Evolutionary conservation across 1,139 yeast genomes (phyloP), one percentile per base, ranked within the genome.

Genomic region (Yamadazyma sp.): DNA sequence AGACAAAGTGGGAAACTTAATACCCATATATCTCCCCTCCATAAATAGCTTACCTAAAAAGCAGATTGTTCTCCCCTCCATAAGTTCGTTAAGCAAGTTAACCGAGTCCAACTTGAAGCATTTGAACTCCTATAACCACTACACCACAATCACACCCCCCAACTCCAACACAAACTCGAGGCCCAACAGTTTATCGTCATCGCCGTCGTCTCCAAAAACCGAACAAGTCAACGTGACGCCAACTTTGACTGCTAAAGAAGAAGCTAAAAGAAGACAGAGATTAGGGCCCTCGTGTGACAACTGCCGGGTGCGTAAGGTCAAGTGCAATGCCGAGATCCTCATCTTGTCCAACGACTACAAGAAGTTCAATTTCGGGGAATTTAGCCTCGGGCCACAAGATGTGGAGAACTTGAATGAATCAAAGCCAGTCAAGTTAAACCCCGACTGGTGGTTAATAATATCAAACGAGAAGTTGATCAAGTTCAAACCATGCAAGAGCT

Each of bases 281-380:
- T 67, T 78, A 16, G 90, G 92, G 0, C 90, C 90, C 8, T 78
- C 86, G 34, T 84, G 92, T 59, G 90, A 84, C 56, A 65, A 76
- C 31, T 84, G 92, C 56, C 67, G 89, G 37, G 56, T 75, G n/a
- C 71, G 87, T 44, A 84, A 84, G 58, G 85, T 82, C 43, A 84
- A 82, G 58, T 84, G 92, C 60, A 81, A 83, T 53, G 87, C 90
- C 2, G 81, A 75, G 47, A 78, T 82, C 14, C 35, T 40, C 6
- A 51, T 62, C 2, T 43, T 59, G 23, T 40, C 54, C n/a, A 43
- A 43, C 10, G 39, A 46, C 26, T 35, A 40, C 31, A 35, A 31
- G 28, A 37, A 31, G 7, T 43, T 24, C 20, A 34, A 46, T 29
- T 37, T 45, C n/a, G 29, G 38, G 14, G 34, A 45, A 15, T 51